phyloP scores from a whole-genome alignment of 2,329 filamentous ascomycete species.

The Paecilomyces sp. region DNA sequence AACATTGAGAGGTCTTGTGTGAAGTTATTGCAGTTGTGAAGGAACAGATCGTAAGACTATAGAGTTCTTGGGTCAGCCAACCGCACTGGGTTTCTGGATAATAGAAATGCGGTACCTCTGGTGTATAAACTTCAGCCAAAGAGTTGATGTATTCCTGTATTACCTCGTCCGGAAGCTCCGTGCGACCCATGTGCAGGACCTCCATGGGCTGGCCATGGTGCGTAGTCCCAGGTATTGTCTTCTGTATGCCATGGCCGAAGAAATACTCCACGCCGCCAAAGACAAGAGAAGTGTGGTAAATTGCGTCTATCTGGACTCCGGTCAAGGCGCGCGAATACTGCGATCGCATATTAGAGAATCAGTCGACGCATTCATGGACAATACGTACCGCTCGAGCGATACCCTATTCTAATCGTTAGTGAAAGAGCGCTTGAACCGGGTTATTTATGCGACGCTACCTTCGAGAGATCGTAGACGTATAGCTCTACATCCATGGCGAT shows the following conservation, averaged over 20 bases:
- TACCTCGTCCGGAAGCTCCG: conserved; percentile 70
- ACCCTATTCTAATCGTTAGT: conserved; percentile 35
- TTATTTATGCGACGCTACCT: conserved; percentile 24
- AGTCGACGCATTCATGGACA: neutral
- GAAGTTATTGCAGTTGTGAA: conserved; percentile 97
- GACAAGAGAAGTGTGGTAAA: conserved; percentile 91
- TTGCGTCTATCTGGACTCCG: conserved; percentile 72
- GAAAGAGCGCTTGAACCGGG: conserved; percentile 1
- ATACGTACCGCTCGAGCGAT: conserved; percentile 45
- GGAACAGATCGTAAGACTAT: conserved; percentile 78
- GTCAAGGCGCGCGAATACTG: conserved; percentile 54
- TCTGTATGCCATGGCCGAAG: conserved; percentile 81
- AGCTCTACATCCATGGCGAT: conserved; percentile 65
- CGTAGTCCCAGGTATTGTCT: conserved; percentile 70
- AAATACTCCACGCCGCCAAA: conserved; percentile 81
- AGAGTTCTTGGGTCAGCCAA: neutral
- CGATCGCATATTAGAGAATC: conserved; percentile 7
- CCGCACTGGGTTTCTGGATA: neutral
- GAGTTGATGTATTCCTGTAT: conserved; percentile 85
- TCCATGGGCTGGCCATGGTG: conserved; percentile 83
- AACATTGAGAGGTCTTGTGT: conserved; percentile 89
- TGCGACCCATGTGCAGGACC: conserved; percentile 65
- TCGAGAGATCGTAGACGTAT: conserved; percentile 71
- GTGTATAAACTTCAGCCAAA: conserved; percentile 71
- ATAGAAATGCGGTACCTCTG: conserved; percentile 48